Evolutionary conservation across 169 alveolate species (phyloP).

Genomic region (Cryptosporidium andersoni): DNA sequence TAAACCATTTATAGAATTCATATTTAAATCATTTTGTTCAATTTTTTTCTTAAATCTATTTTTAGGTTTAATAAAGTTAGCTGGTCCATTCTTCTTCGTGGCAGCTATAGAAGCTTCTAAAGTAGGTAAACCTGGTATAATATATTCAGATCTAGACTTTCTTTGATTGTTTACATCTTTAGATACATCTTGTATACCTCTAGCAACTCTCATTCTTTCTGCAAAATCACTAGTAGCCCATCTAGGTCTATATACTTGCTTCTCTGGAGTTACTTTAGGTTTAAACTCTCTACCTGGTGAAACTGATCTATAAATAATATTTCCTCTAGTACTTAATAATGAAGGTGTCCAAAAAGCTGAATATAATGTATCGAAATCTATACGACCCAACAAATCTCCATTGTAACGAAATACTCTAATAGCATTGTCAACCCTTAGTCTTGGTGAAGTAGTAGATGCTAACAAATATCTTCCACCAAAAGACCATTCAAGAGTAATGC

Average conservation of each 20-base stretch:
- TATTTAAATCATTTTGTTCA: not conserved
- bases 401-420: slow-evolving; percentile 47
- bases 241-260: slow-evolving; percentile 57
- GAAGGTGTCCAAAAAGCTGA: slow-evolving; percentile 66
- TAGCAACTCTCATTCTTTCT: slow-evolving; percentile 66
- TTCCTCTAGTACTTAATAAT: not conserved
- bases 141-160: slow-evolving; percentile 23
- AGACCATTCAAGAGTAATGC: slow-evolving; percentile 71
- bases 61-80: not conserved
- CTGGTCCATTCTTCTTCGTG: not conserved
- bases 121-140: slow-evolving; percentile 67
- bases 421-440: slow-evolving; percentile 67
- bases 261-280: slow-evolving; percentile 36
- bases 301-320: slow-evolving; percentile 49
- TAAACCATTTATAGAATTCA: too few species aligned
- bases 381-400: slow-evolving; percentile 45
- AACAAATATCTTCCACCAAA: slow-evolving; percentile 32
- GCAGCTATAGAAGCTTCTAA: slow-evolving; percentile 52
- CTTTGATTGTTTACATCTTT: slow-evolving; percentile 4
- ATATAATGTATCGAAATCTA: slow-evolving; percentile 49
- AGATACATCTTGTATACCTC: slow-evolving; percentile 26
- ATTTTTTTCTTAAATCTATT: not conserved
- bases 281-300: slow-evolving; percentile 69
- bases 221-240: slow-evolving; percentile 71
- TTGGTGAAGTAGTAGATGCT: slow-evolving; percentile 66